Evolutionary conservation across 2,329 filamentous ascomycete species (phyloP), one percentile per base, ranked within the genome.

Genomic region (Phialemonium atrogriseum): DNA sequence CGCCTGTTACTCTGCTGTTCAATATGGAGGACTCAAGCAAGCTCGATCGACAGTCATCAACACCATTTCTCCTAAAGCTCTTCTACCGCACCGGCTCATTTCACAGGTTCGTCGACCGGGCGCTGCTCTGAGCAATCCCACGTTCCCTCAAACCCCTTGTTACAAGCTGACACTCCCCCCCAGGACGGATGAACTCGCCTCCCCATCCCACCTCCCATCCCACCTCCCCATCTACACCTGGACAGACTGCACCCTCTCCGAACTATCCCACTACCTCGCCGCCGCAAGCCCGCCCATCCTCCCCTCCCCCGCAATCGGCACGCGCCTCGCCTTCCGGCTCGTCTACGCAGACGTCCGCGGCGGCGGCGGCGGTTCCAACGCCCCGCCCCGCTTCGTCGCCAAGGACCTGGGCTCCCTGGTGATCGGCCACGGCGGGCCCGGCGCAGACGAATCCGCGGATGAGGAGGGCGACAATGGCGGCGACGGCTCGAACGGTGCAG

Each of bases 141-240:
- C 7, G 23, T 27, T 9, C 15, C 12, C 9, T 16, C 15, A 10
- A 27, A 25, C 20, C 26, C 18, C 17, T 14, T 21, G 28, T 29
- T 27, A 30, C 22, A 24, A 34, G 16, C 43, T 49, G 30, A 47
- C 29, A 28, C 21, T 20, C 18, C 2, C 29, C 13, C 4, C n/a
- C 43, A 84, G 80, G 42, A 70, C 77, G 20, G 76, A 83, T 37
- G 83, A 89, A 43, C 86, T 91, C 53, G 55, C 73, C 44, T 51
- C 74, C 13, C 45, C 63, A 34, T 51, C 63, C 35, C 59, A 70
- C 31, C 68, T 84, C 14, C 76, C 80, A 30, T 63, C 79, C 7
- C 73, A 82, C 52, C 66, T 94, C 16, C 72, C 84, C 39, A 79
- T 95, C 47, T 88, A 95, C 66, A 88, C 87, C 35, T 94, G 86